Base-by-base conservation (phyloP, 1,284 basidiomycete genomes). In the Malassezia globosa region DNA sequence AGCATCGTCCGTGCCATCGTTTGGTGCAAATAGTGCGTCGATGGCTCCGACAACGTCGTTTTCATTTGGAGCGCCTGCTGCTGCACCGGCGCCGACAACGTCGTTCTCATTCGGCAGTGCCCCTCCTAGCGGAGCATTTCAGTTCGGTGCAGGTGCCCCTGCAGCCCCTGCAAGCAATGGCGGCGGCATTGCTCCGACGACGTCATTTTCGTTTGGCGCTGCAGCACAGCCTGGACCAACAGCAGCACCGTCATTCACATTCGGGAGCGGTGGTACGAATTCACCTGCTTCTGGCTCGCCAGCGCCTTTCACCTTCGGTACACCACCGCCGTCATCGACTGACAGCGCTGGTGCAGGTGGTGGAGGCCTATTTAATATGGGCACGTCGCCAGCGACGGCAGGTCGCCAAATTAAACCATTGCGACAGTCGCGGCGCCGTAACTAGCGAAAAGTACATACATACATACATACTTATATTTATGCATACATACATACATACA, bases 351-450 rank as follows among this genome's bases (percentile, higher is more conserved):
- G 24, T 23, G 42, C 11, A 16, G 29, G 29, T 13, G 16, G 16
- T 31, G n/a, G 37, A 8, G 57, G 54, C 1, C 16, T 64, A 46
- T 64, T 64, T 29, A 62, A 53, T 16, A 57, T 64, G 46, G 62
- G 60, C 22, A 48, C 62, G 7, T 42, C 57, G 18, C 51, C 59
- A 5, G 48, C 51, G 1, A 56, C 60, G 0, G 50, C 48, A 4
- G 62, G 54, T 3, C 46, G 62, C 24, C 56, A 59, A 47, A 64
- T 64, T 37, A 64, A 64, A 41, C 62, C 62, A 16, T 42, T 62
- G 37, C 47, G 60, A 2, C 58, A 58, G 41, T 36, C 50, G 14
- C 37, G 50, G 5, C 44, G 50, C 5, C 50, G 50, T 22, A 38
- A 46, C 18, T 47, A 47, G 42, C n/a, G n/a, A n/a, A n/a, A n/a